phyloP scores from a whole-genome alignment of 225 moss, liverwort and hornwort species.

The Bryoerythrophyllum caledonicum region DNA sequence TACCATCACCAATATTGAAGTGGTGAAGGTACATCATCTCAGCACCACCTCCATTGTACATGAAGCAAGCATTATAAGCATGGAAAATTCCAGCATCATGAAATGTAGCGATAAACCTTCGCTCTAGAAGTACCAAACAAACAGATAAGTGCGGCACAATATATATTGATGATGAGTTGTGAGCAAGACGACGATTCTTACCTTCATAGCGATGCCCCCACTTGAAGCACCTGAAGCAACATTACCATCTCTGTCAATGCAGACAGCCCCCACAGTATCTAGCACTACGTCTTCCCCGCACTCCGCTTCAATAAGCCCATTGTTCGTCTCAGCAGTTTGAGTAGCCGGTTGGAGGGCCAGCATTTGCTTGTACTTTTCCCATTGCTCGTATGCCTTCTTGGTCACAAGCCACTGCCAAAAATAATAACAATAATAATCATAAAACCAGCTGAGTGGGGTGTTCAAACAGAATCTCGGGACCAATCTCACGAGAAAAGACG shows the following conservation, averaged over 20 bases:
- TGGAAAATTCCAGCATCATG: not conserved
- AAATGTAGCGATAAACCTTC: not conserved
- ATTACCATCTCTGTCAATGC: conserved; percentile 85
- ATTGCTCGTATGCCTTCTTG: conserved; percentile 67
- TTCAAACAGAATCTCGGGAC: conserved; percentile 9
- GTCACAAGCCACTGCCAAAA: conserved; percentile 76
- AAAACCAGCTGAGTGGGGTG: not conserved
- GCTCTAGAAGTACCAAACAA: not conserved
- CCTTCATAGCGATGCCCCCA: conserved; percentile 99
- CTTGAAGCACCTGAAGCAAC: conserved; percentile 91
- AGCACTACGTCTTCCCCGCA: conserved; percentile 62
- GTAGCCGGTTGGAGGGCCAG: conserved; percentile 34
- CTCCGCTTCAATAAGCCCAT: conserved; percentile 26
- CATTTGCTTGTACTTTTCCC: conserved; percentile 78
- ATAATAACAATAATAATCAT: not conserved
- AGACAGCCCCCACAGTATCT: conserved; percentile 93
- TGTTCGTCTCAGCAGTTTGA: conserved; percentile 15
- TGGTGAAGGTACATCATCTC: conserved; percentile 9
- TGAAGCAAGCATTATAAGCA: conserved; percentile 7
- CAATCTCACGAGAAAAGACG: conserved; percentile 20
- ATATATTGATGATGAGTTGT: not conserved
- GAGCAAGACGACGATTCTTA: conserved; percentile 38
- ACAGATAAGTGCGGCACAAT: not conserved
- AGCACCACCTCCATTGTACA: not conserved
- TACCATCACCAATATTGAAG: not conserved